A percentile compares a stretch with the other conserved stretches of the same genome.
phyloP scores from a whole-genome alignment of 352 stramenopile species.

The Phytophthora pseudosyringae region DNA sequence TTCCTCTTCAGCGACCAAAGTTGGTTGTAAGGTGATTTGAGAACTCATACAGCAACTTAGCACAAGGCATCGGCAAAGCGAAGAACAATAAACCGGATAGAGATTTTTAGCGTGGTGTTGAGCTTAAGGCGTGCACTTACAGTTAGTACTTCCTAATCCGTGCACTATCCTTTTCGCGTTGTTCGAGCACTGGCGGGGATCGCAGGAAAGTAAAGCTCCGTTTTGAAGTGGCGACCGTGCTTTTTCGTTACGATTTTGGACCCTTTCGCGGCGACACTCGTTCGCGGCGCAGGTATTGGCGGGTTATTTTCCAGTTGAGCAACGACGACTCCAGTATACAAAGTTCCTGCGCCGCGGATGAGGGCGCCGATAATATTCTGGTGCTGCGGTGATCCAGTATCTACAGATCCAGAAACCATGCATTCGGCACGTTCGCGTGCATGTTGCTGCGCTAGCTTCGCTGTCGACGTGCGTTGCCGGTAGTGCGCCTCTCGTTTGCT shows the following conservation, averaged over 20 bases:
- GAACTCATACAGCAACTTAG: neutral
- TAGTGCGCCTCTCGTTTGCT: conserved; percentile 31
- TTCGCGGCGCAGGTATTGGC: conserved; percentile 2
- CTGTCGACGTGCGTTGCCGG: conserved; percentile 8
- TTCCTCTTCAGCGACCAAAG: conserved; percentile 54
- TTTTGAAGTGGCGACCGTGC: conserved; percentile 41
- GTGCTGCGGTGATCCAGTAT: conserved; percentile 8
- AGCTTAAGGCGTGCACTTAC: neutral
- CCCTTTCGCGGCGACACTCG: conserved; percentile 2
- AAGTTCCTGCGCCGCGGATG: conserved; percentile 25
- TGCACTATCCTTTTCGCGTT: conserved; percentile 14
- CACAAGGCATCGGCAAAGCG: neutral
- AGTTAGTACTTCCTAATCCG: neutral
- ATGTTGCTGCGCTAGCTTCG: conserved; percentile 8
- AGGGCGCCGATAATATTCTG: conserved; percentile 44
- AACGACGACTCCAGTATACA: conserved; percentile 42
- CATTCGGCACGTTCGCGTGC: conserved; percentile 12
- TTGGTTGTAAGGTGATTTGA: conserved; percentile 46
- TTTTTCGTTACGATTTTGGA: conserved; percentile 37
- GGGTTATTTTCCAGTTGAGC: conserved; percentile 14
- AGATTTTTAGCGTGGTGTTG: conserved; percentile 1
- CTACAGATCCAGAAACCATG: conserved; percentile 12
- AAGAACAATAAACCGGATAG: neutral
- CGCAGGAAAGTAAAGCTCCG: conserved; percentile 40
- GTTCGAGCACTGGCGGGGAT: conserved; percentile 15